Conservation (phyloP, 2,329 filamentous ascomycete species). For the Fusarium buxicola region DNA sequence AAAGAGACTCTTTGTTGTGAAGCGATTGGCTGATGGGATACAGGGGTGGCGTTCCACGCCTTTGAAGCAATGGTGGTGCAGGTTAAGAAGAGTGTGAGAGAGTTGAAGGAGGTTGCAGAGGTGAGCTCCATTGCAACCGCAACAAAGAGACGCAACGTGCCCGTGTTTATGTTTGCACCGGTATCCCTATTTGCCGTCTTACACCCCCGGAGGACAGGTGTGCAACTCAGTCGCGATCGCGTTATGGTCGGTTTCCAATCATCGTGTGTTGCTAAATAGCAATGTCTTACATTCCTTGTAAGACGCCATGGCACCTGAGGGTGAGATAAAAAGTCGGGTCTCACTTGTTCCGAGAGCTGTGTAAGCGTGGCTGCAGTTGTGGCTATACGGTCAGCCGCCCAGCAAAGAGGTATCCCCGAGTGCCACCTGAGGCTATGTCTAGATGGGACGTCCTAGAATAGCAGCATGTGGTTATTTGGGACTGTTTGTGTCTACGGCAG, state of each 20-base stretch:
- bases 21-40: constrained; percentile 14
- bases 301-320: constrained; percentile 13
- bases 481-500: neutral
- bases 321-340: constrained; percentile 16
- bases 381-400: neutral
- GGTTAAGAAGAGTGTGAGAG: neutral
- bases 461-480: constrained; percentile 3
- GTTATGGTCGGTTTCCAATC: constrained; percentile 5
- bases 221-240: constrained; percentile 6
- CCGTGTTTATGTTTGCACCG: constrained; percentile 24
- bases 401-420: neutral
- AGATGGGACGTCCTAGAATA: neutral
- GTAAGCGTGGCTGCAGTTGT: constrained; percentile 1
- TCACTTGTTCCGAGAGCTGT: constrained; percentile 17
- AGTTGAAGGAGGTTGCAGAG: constrained; percentile 3
- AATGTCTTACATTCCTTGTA: constrained; percentile 8
- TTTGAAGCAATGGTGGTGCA: constrained; percentile 2
- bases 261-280: neutral
- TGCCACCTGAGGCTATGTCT: too few relatives aligned
- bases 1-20: constrained; percentile 2
- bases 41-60: constrained; percentile 2
- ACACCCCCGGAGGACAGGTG: neutral
- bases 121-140: constrained; percentile 20
- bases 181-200: constrained; percentile 4
- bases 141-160: constrained; percentile 12